Base-by-base conservation (phyloP, 192 early-diverging fungal genomes). In the Kickxella alabastrina region DNA sequence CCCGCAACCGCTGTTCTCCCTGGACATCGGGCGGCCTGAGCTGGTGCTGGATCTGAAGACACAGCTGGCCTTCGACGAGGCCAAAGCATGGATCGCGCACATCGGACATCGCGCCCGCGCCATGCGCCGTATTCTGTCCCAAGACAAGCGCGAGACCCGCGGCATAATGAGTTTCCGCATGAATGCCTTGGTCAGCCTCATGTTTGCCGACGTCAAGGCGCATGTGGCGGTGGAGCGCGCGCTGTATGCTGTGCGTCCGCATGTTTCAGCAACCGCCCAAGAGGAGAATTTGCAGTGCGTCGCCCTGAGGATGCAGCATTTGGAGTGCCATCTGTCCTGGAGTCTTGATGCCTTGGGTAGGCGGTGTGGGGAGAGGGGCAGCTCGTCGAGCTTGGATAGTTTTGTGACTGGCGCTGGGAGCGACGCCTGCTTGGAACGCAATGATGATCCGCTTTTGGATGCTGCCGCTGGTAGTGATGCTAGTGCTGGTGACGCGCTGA, bases 1-100 rank as follows among this genome's bases (percentile, higher is more conserved):
- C 27, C 72, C 72, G 13, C 65, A 75, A 42, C 72, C 72, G 1
- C 49, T 57, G 18, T 63, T 75, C 29, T 49, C 45, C 13, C 13
- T 75, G 12, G 61, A 75, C 12, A 19, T 75, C 8, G 59, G 52
- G 21, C 56, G 49, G 1, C 72, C 72, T 3, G 72, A 75, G 54
- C 50, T 68, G 10, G 22, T 49, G n/a, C 43, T 75, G 12, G 65
- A 75, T 28, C 47, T 75, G 54, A 49, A 39, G 15, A 64, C 57
- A 0, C 65, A 68, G 61, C 45, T 75, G 27, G 72, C 72, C 8
- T n/a, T 75, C 31, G 72, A 68, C 27, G 61, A 64, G 15, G 61
- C 72, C 3, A 40, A 43, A 25, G 17, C 8, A 14, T 75, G 72
- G 72, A 43, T 35, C 15, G 36, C 5, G 10, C 57, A 57, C 28